Evolutionary conservation across 2,329 filamentous ascomycete genomes (phyloP).

Genomic region (Ploettnerulaceae sp.): DNA sequence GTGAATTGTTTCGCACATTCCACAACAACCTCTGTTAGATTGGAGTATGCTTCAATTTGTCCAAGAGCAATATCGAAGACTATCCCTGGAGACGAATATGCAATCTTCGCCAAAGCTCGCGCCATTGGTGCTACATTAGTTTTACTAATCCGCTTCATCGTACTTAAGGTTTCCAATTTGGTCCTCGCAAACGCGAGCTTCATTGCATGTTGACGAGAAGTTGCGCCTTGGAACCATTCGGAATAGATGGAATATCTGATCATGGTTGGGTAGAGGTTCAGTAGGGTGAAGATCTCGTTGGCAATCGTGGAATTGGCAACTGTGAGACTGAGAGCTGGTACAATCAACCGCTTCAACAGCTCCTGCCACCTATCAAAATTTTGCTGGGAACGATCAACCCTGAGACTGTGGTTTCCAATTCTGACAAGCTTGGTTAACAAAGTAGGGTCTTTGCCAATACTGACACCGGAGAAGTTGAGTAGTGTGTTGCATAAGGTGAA

Average conservation of each 20-base stretch:
- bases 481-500: conserved; percentile 82
- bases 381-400: conserved; percentile 60
- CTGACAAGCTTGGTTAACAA: conserved; percentile 78
- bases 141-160: conserved; percentile 83
- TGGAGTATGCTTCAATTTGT: conserved; percentile 91
- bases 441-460: conserved; percentile 77
- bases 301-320: conserved; percentile 79
- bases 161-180: conserved; percentile 72
- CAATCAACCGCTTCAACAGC: conserved; percentile 75
- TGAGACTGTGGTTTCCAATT: conserved; percentile 74
- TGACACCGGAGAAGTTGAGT: conserved; percentile 79
- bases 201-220: conserved; percentile 72
- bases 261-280: conserved; percentile 71
- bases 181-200: conserved; percentile 73
- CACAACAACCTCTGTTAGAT: conserved; percentile 90
- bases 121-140: conserved; percentile 85
- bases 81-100: conserved; percentile 81
- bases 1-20: conserved; percentile 95
- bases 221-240: conserved; percentile 83
- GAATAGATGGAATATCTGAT: conserved; percentile 84
- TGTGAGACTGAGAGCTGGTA: conserved; percentile 82
- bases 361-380: conserved; percentile 81
- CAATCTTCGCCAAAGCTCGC: conserved; percentile 84
- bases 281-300: conserved; percentile 79
- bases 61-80: conserved; percentile 86